A percentile compares a stretch with the other conserved stretches of the same genome.
Evolutionary conservation across 345 rosid species (phyloP).

Genomic region (Litchi chinensis): DNA sequence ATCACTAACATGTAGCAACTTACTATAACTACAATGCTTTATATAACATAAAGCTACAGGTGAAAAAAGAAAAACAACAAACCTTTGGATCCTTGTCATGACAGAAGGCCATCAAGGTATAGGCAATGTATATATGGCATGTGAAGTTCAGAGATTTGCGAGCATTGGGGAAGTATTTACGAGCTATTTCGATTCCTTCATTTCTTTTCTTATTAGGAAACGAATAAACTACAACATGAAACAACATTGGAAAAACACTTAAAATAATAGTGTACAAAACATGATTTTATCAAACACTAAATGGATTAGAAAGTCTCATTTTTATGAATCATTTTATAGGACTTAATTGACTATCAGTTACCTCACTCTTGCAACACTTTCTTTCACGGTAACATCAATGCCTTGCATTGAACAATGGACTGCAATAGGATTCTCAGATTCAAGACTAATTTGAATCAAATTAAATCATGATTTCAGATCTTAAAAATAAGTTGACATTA

Average conservation of each 20-base stretch:
- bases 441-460: too few species aligned
- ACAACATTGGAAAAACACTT: background rate
- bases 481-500: too few species aligned
- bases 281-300: too few species aligned
- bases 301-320: too few species aligned
- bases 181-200: constrained; percentile 90
- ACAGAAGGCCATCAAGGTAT: constrained; percentile 86
- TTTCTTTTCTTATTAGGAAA: too few species aligned
- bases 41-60: background rate
- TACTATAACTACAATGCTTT: background rate
- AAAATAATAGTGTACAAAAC: too few species aligned
- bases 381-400: background rate
- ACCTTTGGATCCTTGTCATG: constrained; percentile 96
- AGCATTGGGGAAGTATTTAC: constrained; percentile 87
- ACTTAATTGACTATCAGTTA: background rate
- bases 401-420: background rate
- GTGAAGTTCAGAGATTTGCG: constrained; percentile 82
- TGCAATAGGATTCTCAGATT: background rate
- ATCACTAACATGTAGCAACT: background rate
- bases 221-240: too few species aligned
- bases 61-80: background rate
- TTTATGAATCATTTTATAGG: background rate
- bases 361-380: background rate
- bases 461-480: too few species aligned
- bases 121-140: constrained; percentile 89